Conservation (phyloP, 208 protist species). For the Leptomonas seymouri region DNA sequence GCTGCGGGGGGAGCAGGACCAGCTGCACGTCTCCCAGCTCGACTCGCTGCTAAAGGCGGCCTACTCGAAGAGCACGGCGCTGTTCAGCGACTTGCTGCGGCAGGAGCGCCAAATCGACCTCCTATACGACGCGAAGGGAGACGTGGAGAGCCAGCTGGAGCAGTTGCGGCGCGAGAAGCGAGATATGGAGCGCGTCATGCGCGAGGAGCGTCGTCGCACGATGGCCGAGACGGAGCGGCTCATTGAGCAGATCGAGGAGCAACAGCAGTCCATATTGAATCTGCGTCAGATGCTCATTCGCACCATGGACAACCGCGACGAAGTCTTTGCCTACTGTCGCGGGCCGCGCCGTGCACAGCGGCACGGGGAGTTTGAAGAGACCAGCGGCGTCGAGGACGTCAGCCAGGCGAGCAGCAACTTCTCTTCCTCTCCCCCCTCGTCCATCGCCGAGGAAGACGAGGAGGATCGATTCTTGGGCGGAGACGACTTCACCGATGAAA, state of each 20-base stretch:
- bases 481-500: background rate
- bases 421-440: conserved; percentile 14
- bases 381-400: background rate
- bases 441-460: conserved; percentile 15
- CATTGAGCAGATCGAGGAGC: conserved; percentile 76
- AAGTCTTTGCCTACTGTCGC: conserved; percentile 23
- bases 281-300: conserved; percentile 85
- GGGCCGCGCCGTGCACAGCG: conserved; percentile 24
- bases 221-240: conserved; percentile 69
- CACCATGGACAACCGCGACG: conserved; percentile 49
- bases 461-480: conserved; percentile 2
- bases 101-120: conserved; percentile 77
- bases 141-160: conserved; percentile 71
- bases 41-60: conserved; percentile 81
- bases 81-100: conserved; percentile 84
- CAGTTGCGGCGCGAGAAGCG: conserved; percentile 61
- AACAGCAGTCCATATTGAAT: conserved; percentile 84
- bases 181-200: conserved; percentile 57
- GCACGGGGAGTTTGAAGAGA: background rate
- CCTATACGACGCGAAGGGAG: conserved; percentile 63
- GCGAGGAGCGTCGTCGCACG: conserved; percentile 72
- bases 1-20: conserved; percentile 58
- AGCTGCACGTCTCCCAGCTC: conserved; percentile 77
- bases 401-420: conserved; percentile 4
- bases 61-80: conserved; percentile 84